These are phyloP conservation scores for Alternaria panax DNA, from an alignment of 2,329 filamentous ascomycete genomes.

Conservation along the genomic window DNA sequence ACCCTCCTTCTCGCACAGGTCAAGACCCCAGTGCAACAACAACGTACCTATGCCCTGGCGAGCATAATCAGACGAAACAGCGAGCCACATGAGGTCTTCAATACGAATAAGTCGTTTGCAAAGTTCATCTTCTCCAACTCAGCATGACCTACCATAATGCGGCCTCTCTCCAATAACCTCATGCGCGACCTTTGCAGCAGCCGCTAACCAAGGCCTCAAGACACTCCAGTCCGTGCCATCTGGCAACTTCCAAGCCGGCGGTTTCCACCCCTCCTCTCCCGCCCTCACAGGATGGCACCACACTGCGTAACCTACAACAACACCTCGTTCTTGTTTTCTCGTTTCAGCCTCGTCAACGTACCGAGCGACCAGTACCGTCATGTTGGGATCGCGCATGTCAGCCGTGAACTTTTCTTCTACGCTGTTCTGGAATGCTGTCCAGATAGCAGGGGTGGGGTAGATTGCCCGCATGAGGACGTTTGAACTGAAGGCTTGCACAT, in stretches of 20 bases:
- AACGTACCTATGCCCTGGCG: slow-evolving; percentile 7
- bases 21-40: slow-evolving; percentile 14
- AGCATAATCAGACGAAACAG: slow-evolving; percentile 7
- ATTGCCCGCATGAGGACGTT: slow-evolving; percentile 17
- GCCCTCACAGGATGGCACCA: slow-evolving; percentile 5
- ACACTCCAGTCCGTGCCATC: slow-evolving; percentile 11
- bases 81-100: slow-evolving; percentile 16
- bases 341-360: not conserved
- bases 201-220: slow-evolving; percentile 8
- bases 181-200: slow-evolving; percentile 3
- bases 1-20: not conserved
- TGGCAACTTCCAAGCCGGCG: slow-evolving; percentile 12
- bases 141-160: slow-evolving; percentile 12
- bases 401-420: slow-evolving; percentile 8
- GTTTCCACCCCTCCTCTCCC: not conserved
- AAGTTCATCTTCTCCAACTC: no score
- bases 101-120: not conserved
- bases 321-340: not conserved
- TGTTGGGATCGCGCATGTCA: slow-evolving; percentile 11
- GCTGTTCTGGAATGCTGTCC: slow-evolving; percentile 6
- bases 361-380: slow-evolving; percentile 10
- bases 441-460: slow-evolving; percentile 12
- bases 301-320: slow-evolving; percentile 12
- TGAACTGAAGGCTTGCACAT: slow-evolving; percentile 11
- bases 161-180: slow-evolving; percentile 6